These are phyloP conservation scores for Tremella yokohamensis DNA, from an alignment of 768 basidiomycete genomes.

Conservation along the genomic window DNA sequence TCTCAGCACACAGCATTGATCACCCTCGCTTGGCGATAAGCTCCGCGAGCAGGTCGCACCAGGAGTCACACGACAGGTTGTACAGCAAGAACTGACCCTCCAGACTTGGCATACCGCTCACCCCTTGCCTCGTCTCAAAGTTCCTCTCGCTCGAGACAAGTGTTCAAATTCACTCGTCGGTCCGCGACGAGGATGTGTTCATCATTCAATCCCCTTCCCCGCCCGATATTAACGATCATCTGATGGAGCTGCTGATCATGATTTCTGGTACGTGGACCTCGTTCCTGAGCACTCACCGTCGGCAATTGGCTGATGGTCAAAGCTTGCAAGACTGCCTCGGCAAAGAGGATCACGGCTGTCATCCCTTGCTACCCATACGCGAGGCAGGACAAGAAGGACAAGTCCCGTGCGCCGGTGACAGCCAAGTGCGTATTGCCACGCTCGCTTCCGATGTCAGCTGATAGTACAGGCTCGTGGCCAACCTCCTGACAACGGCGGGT, in stretches of 20 bases:
- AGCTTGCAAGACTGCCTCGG: constrained; percentile 97
- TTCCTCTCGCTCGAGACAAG: constrained; percentile 88
- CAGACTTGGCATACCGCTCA: constrained; percentile 84
- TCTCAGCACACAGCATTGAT: neutral
- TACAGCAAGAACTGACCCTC: neutral
- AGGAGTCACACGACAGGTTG: constrained; percentile 7
- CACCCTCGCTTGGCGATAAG: neutral
- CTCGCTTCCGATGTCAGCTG: neutral
- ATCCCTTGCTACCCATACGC: constrained; percentile 96
- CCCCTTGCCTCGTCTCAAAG: constrained; percentile 79
- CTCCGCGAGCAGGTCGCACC: neutral
- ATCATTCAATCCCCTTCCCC: constrained; percentile 68
- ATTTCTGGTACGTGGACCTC: constrained; percentile 63
- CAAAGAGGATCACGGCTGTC: constrained; percentile 96
- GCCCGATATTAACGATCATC: constrained; percentile 70
- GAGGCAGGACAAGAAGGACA: constrained; percentile 98
- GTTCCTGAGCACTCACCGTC: neutral
- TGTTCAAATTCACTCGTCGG: constrained; percentile 88
- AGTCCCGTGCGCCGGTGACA: constrained; percentile 94
- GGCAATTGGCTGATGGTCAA: neutral
- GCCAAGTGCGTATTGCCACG: constrained; percentile 60
- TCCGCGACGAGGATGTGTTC: constrained; percentile 97
- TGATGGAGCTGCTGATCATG: constrained; percentile 99
- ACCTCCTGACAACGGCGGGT: constrained; percentile 83
- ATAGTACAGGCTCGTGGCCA: constrained; percentile 70